These are phyloP conservation scores for Leucosporidium scottii DNA, from an alignment of 768 basidiomycete species.

Conservation along the genomic window DNA sequence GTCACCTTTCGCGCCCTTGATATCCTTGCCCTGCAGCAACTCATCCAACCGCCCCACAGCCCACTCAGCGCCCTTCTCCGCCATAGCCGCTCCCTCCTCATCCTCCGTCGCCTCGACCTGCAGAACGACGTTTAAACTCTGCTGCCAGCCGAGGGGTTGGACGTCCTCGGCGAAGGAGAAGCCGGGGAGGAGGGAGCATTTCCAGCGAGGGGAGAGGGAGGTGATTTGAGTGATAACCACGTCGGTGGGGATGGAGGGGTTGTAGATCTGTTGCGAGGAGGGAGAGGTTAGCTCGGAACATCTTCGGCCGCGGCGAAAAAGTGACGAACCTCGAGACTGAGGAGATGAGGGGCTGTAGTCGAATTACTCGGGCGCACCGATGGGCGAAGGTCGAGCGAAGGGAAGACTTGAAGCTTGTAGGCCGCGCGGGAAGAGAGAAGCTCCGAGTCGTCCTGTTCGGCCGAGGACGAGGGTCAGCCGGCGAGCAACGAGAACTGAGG, in stretches of 20 bases:
- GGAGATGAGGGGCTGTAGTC: neutral
- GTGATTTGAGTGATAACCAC: slow-evolving; percentile 56
- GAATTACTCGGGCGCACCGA: slow-evolving; percentile 49
- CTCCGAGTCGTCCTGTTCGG: slow-evolving; percentile 16
- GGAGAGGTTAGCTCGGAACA: too few relatives aligned
- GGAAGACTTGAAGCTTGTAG: slow-evolving; percentile 55
- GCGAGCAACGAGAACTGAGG: slow-evolving; percentile 19
- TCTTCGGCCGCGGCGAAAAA: neutral
- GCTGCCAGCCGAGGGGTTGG: slow-evolving; percentile 46
- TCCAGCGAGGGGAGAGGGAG: slow-evolving; percentile 65
- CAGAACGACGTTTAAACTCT: slow-evolving; percentile 44
- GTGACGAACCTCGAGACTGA: slow-evolving; percentile 21
- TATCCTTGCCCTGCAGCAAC: slow-evolving; percentile 18
- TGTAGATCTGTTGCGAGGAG: slow-evolving; percentile 38
- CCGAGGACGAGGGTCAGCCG: neutral
- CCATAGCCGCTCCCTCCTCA: slow-evolving; percentile 9
- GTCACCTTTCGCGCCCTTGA: neutral
- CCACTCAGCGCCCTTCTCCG: neutral
- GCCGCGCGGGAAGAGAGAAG: slow-evolving; percentile 57
- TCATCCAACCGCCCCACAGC: slow-evolving; percentile 13
- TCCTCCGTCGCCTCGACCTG: slow-evolving; percentile 46
- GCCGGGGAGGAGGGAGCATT: slow-evolving; percentile 33
- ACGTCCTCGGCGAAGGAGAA: slow-evolving; percentile 47
- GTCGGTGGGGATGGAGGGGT: slow-evolving; percentile 31
- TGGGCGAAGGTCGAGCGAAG: slow-evolving; percentile 54